Evolutionary conservation across 306 rosid species (phyloP), one percentile per base, ranked within the genome.

Genomic region (Castanea mollissima): DNA sequence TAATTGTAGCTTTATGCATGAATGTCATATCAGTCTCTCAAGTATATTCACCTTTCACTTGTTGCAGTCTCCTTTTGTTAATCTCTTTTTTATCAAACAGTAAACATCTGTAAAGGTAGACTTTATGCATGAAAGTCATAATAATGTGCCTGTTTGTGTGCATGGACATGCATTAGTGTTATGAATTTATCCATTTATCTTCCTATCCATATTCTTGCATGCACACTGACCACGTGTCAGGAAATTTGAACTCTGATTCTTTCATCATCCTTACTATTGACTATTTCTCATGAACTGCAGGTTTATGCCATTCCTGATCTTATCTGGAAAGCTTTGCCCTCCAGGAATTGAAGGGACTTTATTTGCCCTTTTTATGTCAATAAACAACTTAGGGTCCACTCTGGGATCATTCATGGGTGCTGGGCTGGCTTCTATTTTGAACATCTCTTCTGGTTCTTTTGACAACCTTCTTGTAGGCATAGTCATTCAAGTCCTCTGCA

Each of bases 301-400:
- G 91, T 88, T 93, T 71, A 93, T 93, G 94, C 97, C 97, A 12
- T 93, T 93, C 87, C 75, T 93, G 81, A 93, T 89, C 78, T 84
- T 93, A 84, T 93, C 96, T 19, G 97, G 97, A 64, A 89, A 87
- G 49, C 92, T 93, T 71, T 93, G 97, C 78, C 96, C 97, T 63
- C 97, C 97, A 8, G 96, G 97, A 74, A 93, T 93, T 62, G 97
- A 93, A 87, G 97, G 97, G 69, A 93, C 97, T 21, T 81, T 93
- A 68, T 93, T 93, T 81, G 97, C 97, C 29, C 96, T 93, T 58
- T 91, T 93, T 78, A 93, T 93, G 97, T 93, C 97, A 5, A 91
- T 93, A 74, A 93, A 93, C 90, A 93, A 93, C 73, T 75, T 93
- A 56, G 97, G 96, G 14, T 31, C 90, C 21, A 91, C 92, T 14